A percentile compares a stretch with the other conserved stretches of the same genome.
These are phyloP conservation scores for Botrytis medusae DNA, from an alignment of 2,329 filamentous ascomycete genomes.

Conservation along the genomic window DNA sequence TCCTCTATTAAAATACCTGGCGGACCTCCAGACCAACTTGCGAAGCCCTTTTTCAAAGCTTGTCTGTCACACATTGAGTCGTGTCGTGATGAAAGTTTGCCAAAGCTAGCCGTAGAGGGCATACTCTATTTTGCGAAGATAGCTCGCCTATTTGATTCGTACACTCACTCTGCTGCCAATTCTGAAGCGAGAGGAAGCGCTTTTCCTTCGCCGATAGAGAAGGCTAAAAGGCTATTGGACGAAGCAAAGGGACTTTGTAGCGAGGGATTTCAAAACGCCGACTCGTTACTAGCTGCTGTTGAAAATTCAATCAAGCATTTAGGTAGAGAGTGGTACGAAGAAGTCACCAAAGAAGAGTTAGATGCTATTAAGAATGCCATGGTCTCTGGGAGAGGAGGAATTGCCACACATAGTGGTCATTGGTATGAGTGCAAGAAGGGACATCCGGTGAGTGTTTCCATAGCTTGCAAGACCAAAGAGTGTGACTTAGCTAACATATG, in stretches of 20 bases:
- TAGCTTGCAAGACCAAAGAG: not conserved
- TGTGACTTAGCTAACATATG: not conserved
- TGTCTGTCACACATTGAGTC: constrained; percentile 39
- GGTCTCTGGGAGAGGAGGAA: constrained; percentile 45
- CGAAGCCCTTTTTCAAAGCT: constrained; percentile 32
- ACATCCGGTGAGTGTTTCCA: constrained; percentile 40
- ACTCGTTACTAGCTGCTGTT: constrained; percentile 35
- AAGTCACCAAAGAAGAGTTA: constrained; percentile 46
- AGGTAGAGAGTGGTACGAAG: constrained; percentile 42
- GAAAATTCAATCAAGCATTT: constrained; percentile 38
- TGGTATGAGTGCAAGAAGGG: constrained; percentile 61
- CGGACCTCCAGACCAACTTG: constrained; percentile 21
- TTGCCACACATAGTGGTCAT: constrained; percentile 51
- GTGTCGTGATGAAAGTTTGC: constrained; percentile 39
- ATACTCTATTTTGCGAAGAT: constrained; percentile 40
- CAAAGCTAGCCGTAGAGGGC: constrained; percentile 43
- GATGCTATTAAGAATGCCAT: constrained; percentile 49
- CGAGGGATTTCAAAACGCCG: constrained; percentile 38
- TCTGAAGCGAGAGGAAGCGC: not conserved
- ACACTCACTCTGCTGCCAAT: constrained; percentile 15
- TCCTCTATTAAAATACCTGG: constrained; percentile 26
- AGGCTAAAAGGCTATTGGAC: constrained; percentile 33
- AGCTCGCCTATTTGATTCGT: constrained; percentile 33
- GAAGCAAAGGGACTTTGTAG: constrained; percentile 40
- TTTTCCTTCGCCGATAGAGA: not conserved